Percentiles rank a stretch among this genome's conserved stretches.
phyloP scores from a whole-genome alignment of 371 early-diverging fungal genomes.

The Mortierella sp. region DNA sequence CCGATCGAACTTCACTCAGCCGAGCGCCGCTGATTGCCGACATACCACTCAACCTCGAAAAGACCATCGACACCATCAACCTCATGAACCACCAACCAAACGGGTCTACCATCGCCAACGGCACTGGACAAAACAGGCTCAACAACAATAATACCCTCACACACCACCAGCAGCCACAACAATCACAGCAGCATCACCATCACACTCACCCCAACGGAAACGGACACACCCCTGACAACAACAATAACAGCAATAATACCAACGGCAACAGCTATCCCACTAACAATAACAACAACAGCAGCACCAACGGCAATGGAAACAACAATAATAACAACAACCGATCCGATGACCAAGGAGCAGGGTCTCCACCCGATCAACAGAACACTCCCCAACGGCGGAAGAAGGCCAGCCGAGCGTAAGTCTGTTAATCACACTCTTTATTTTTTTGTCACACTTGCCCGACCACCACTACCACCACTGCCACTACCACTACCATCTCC shows the following conservation, averaged over 20 bases:
- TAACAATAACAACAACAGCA: conserved; percentile 2
- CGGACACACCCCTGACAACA: conserved; percentile 14
- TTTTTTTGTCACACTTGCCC: neutral
- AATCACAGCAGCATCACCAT: neutral
- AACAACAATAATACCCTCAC: neutral
- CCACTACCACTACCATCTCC: neutral
- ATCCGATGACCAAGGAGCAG: conserved; percentile 34
- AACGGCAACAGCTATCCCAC: conserved; percentile 2
- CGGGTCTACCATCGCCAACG: conserved; percentile 13
- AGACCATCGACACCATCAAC: conserved; percentile 53
- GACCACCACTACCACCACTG: neutral
- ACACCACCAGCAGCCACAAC: conserved; percentile 24
- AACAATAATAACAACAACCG: conserved; percentile 14
- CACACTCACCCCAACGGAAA: conserved; percentile 7
- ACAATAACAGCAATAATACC: neutral
- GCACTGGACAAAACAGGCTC: conserved; percentile 1
- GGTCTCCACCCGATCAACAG: conserved; percentile 44
- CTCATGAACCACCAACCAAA: conserved; percentile 44
- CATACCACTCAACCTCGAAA: conserved; percentile 27
- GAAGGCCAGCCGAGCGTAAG: conserved; percentile 59
- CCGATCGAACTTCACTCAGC: conserved; percentile 12
- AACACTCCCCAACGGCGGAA: conserved; percentile 45
- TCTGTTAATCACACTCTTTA: neutral
- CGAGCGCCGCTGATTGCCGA: conserved; percentile 43
- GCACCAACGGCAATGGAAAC: conserved; percentile 8